A percentile compares a stretch with the other conserved stretches of the same genome.
These are phyloP conservation scores for Carex myosuroides DNA, from an alignment of 176 grass and related monocot genomes.

Conservation along the genomic window DNA sequence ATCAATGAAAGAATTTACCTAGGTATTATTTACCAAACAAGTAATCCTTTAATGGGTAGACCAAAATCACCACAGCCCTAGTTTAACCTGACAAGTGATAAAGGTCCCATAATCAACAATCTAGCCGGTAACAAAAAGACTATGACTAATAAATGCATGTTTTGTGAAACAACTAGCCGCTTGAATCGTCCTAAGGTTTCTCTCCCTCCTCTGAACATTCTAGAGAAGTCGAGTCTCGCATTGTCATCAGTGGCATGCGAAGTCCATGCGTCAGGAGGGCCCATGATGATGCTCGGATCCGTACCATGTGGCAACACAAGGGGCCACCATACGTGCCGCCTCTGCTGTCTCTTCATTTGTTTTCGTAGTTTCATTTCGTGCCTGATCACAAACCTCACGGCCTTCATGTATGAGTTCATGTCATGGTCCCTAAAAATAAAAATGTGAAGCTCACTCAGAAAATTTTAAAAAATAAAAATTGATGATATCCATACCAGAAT, in stretches of 20 bases:
- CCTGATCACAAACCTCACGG: slow-evolving; percentile 50
- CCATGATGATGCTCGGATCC: slow-evolving; percentile 14
- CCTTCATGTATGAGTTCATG: slow-evolving; percentile 68
- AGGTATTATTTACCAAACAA: slow-evolving; percentile 10
- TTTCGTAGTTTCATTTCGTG: slow-evolving; percentile 41
- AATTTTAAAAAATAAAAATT: background rate
- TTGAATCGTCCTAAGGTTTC: slow-evolving; percentile 32
- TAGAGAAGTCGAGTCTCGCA: slow-evolving; percentile 6
- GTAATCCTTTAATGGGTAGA: background rate
- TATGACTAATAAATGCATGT: slow-evolving; percentile 33
- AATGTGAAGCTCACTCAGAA: background rate
- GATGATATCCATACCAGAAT: background rate
- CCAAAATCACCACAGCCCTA: slow-evolving; percentile 15
- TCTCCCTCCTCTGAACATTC: slow-evolving; percentile 27
- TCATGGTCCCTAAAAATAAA: slow-evolving; percentile 57
- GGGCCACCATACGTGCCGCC: slow-evolving; percentile 49
- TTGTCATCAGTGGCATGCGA: background rate
- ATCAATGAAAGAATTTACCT: slow-evolving; percentile 27
- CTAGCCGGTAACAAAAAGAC: slow-evolving; percentile 43
- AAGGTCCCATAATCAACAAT: slow-evolving; percentile 47
- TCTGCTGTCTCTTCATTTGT: slow-evolving; percentile 32
- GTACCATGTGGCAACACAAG: background rate
- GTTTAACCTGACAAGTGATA: slow-evolving; percentile 34
- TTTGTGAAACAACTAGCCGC: slow-evolving; percentile 11
- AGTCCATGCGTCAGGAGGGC: slow-evolving; percentile 16